Evolutionary conservation across 139 green algal genomes (phyloP), one percentile per base, ranked within the genome.

Genomic region (Diplosphaera chodatii): DNA sequence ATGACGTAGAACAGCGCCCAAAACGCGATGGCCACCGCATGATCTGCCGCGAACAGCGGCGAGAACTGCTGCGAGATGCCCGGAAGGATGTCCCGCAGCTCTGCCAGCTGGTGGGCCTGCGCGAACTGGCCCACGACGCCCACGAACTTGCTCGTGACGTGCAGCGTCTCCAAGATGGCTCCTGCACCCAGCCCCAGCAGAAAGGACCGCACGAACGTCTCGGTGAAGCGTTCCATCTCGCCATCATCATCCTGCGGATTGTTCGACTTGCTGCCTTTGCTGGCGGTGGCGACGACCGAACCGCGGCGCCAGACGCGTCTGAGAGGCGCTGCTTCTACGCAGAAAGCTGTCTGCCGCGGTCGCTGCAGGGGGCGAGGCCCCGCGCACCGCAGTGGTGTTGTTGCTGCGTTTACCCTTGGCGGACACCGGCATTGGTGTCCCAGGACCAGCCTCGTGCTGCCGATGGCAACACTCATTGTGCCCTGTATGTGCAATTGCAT

Each of bases 1-100:
- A 92, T 76, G 15, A 76, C 55, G 56, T 91, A 92, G 25, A 92
- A 81, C 0, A 80, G 2, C 0, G 84, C 34, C 85, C 84, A 91
- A 56, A 62, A 74, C n/a, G 73, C 74, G 21, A 89, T 34, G 10
- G 83, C 83, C 4, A 80, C 77, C n/a, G 87, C 65, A 56, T 93
- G 85, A 69, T 93, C 88, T 63, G 64, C 72, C 4, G 86, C 65
- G 40, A 90, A 84, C 3, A 82, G 69, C 21, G 82, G 81, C 27
- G 74, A 22, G 29, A 83, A 80, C 23, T 68, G 67, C 5, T 81
- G 70, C 63, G 78, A 28, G 48, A 71, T 29, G 23, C 66, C 41
- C 18, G 66, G 63, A n/a, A 75, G 32, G 22, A 66, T 21, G 2
- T 83, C 73, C 6, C 33, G 18, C 6, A 70, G 23, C 56, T 71